phyloP scores from a whole-genome alignment of 768 basidiomycete species.

The Sutorius australiensis region DNA sequence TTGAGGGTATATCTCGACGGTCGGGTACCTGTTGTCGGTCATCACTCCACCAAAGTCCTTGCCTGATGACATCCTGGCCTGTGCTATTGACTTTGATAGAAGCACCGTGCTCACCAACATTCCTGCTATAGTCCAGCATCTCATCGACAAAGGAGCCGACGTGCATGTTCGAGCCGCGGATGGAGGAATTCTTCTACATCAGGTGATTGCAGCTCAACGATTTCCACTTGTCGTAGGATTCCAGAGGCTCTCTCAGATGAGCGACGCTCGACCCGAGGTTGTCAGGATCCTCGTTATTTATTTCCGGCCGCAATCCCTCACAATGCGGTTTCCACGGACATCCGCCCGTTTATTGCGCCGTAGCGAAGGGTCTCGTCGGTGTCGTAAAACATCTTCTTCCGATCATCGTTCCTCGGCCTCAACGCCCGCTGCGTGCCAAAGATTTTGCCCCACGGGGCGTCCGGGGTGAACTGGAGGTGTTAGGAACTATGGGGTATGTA shows the following conservation, averaged over 20 bases:
- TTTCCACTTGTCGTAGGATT: neutral
- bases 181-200: neutral
- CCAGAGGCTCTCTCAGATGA: too few relatives aligned
- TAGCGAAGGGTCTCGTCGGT: neutral
- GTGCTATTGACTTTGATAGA: neutral
- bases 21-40: neutral
- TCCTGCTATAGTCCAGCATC: neutral
- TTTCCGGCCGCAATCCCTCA: constrained; percentile 2
- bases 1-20: neutral
- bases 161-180: neutral
- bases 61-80: neutral
- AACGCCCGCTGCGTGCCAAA: neutral
- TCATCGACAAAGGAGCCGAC: neutral
- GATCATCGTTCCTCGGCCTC: neutral
- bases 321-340: neutral
- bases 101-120: too few relatives aligned
- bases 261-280: neutral
- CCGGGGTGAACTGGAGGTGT: neutral
- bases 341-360: neutral
- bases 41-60: neutral
- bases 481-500: neutral
- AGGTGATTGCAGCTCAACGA: neutral
- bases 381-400: neutral
- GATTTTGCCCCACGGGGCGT: neutral
- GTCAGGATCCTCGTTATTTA: neutral